Evolutionary conservation across 1,139 yeast genomes (phyloP).

Genomic region (Pichia sp.): DNA sequence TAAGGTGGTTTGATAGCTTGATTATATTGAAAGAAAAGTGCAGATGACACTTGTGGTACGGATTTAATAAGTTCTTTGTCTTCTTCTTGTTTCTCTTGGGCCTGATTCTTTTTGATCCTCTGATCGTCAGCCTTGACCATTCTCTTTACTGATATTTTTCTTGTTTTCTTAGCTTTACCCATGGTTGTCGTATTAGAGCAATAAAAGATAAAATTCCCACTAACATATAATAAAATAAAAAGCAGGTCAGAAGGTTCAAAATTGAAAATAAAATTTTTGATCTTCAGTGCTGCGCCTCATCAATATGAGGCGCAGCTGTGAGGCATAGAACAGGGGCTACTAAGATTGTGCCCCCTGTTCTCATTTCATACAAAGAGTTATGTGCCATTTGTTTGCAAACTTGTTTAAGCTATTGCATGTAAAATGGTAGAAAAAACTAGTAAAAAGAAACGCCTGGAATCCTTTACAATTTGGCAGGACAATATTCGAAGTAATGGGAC

Average conservation of each 20-base stretch:
- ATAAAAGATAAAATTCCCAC: too few species aligned
- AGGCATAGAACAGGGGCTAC: too few species aligned
- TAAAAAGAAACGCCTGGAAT: too few species aligned
- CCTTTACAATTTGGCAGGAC: too few species aligned
- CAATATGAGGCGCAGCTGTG: neutral
- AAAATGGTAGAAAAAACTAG: too few species aligned
- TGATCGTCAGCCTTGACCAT: conserved; percentile 68
- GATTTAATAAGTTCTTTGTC: conserved; percentile 80
- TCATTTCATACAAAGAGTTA: too few species aligned
- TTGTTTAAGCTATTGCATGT: too few species aligned
- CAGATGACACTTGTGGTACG: conserved; percentile 92
- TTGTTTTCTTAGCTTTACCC: conserved; percentile 96
- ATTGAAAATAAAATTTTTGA: too few species aligned
- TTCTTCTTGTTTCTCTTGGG: conserved; percentile 31
- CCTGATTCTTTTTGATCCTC: conserved; percentile 42
- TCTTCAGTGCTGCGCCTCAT: neutral
- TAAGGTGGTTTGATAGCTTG: conserved; percentile 94
- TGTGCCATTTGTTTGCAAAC: too few species aligned
- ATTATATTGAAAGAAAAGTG: conserved; percentile 90
- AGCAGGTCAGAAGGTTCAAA: too few species aligned
- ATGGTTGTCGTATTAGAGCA: conserved; percentile 32
- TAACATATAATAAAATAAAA: too few species aligned
- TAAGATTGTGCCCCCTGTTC: neutral
- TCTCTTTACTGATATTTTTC: conserved; percentile 94
- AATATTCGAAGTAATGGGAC: too few species aligned